Evolutionary conservation across 2,329 filamentous ascomycete genomes (phyloP).

Genomic region (Fusarium sp.): DNA sequence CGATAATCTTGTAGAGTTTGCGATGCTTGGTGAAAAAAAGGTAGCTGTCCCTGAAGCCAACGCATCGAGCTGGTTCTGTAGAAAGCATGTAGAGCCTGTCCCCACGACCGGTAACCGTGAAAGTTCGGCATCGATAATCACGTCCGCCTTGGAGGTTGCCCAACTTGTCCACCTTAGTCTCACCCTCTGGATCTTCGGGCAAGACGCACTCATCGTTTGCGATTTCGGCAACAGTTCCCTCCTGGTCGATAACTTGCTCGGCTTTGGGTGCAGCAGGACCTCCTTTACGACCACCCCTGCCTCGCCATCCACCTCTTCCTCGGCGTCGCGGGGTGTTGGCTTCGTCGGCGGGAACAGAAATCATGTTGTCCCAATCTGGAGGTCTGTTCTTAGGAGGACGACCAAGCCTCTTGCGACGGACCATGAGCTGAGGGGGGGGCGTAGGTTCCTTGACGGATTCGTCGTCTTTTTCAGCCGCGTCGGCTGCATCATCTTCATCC

Average conservation of each 20-base stretch:
- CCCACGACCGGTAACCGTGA: slow-evolving; percentile 86
- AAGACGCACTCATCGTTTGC: slow-evolving; percentile 91
- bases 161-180: slow-evolving; percentile 91
- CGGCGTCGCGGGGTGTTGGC: slow-evolving; percentile 69
- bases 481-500: slow-evolving; percentile 50
- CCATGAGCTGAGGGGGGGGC: slow-evolving; percentile 68
- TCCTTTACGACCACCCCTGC: slow-evolving; percentile 72
- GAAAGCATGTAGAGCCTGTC: slow-evolving; percentile 97
- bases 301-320: slow-evolving; percentile 77
- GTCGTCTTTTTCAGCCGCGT: slow-evolving; percentile 45
- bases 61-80: slow-evolving; percentile 94
- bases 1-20: slow-evolving; percentile 96
- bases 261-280: slow-evolving; percentile 79
- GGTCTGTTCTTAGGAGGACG: slow-evolving; percentile 87
- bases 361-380: slow-evolving; percentile 77
- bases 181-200: slow-evolving; percentile 86
- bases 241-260: slow-evolving; percentile 89
- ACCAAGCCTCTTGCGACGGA: slow-evolving; percentile 82
- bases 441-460: slow-evolving; percentile 62
- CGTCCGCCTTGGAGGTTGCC: slow-evolving; percentile 84
- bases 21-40: slow-evolving; percentile 99
- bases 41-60: slow-evolving; percentile 97
- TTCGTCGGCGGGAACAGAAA: slow-evolving; percentile 64
- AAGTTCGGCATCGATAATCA: slow-evolving; percentile 95
- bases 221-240: slow-evolving; percentile 91